Evolutionary conservation across 805 yeast genomes (phyloP), one percentile per base, ranked within the genome.

Genomic region (Sugiyamaella chiloensis): DNA sequence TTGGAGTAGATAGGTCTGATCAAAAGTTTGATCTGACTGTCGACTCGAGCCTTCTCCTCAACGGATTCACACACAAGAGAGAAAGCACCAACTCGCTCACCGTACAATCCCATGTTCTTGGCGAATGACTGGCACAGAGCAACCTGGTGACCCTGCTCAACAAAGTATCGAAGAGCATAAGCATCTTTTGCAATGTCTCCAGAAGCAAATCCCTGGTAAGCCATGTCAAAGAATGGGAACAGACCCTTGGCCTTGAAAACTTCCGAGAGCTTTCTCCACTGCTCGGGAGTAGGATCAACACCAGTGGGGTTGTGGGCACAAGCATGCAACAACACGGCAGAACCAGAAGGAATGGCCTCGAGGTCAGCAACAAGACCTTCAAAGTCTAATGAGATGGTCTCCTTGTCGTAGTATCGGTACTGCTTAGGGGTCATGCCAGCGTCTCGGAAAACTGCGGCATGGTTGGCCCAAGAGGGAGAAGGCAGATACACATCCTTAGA

Each of bases 271-370:
- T 76, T 68, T 52, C 76, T 73, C 96, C 96, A 89, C 64, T 90
- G 87, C 54, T 80, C 86, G 23, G 70, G 67, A 14, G 87, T 80
- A 52, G 95, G 93, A 64, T 90, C 97, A 65, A 90, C 81, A 55
- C 97, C 98, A 16, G 97, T 91, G 47, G 98, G 98, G 73, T 90
- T 91, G 72, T 90, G 97, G 61, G 96, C 93, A 65, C 96, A 89
- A 6, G 96, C 96, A 67, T 90, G 98, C 52, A 90, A 76, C 48
- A 90, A 73, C 19, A 89, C 83, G 45, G 80, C 76, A 19, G 83
- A 72, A 23, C 85, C 87, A 27, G 70, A 70, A 24, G 76, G 76
- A 32, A 82, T 81, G 29, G 65, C 60, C 20, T 70, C 59, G 41
- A 89, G 67, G 45, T 87, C 86, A 27, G 64, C 64, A 44, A 85